A percentile compares a stretch with the other conserved stretches of the same genome.
Evolutionary conservation across 1,284 basidiomycete species (phyloP).

Genomic region (Fomes fomentarius): DNA sequence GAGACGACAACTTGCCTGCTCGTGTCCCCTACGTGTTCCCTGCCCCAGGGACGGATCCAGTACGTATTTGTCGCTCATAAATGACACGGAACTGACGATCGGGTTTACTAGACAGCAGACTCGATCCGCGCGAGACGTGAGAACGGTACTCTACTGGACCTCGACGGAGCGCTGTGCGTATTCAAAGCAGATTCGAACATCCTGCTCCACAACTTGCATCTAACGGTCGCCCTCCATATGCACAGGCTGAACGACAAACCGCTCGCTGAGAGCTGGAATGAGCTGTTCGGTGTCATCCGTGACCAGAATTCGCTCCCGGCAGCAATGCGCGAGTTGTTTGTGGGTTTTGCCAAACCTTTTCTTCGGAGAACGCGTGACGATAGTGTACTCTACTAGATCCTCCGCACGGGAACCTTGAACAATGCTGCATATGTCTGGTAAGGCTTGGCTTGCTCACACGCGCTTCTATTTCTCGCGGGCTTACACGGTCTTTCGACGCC

Average conservation of each 20-base stretch:
- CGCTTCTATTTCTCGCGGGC: neutral
- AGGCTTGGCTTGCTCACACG: neutral
- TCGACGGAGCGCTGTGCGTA: slow-evolving; percentile 29
- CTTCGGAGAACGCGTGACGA: neutral
- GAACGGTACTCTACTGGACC: slow-evolving; percentile 24
- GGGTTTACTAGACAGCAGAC: slow-evolving; percentile 28
- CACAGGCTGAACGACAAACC: slow-evolving; percentile 29
- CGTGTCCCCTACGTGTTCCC: slow-evolving; percentile 33
- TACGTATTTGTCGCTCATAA: slow-evolving; percentile 1
- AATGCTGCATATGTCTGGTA: slow-evolving; percentile 33
- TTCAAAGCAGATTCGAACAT: neutral
- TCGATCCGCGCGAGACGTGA: slow-evolving; percentile 23
- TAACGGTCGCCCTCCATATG: too few species aligned
- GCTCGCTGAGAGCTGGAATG: slow-evolving; percentile 30
- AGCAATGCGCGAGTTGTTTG: slow-evolving; percentile 33
- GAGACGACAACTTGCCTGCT: slow-evolving; percentile 28
- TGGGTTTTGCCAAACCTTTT: slow-evolving; percentile 5
- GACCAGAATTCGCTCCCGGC: slow-evolving; percentile 31
- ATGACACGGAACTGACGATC: too few species aligned
- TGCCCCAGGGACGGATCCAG: slow-evolving; percentile 26
- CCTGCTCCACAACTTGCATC: neutral
- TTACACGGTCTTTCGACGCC: neutral
- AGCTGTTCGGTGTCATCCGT: slow-evolving; percentile 26
- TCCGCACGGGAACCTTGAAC: slow-evolving; percentile 32
- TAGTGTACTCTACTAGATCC: slow-evolving; percentile 18